Evolutionary conservation across 2,329 filamentous ascomycete genomes (phyloP), one percentile per base, ranked within the genome.

Genomic region (Fusarium verrucosum): DNA sequence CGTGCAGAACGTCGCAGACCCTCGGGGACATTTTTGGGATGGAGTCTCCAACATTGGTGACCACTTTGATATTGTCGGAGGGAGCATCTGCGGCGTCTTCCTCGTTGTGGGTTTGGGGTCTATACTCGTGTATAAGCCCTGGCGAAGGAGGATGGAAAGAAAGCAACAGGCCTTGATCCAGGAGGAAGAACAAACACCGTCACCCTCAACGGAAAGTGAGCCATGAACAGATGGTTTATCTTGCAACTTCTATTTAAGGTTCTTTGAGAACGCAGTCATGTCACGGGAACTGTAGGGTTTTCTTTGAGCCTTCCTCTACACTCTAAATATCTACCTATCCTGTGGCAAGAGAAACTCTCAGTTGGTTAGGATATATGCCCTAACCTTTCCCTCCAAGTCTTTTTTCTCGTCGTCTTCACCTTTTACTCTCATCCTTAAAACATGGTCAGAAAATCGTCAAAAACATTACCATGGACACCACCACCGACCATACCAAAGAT

Each of bases 51-150:
- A 82, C 1, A 87, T 90, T 1, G 88, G 91, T 0, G 92, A 97
- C 64, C 84, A 93, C 73, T 97, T 92, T 69, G 92, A 96, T 76
- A 85, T 94, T 59, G 89, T 97, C 41, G 93, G 94, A 10, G 95
- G 92, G 2, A 85, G 85, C 16, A 97, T 99, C 30, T 97, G 94
- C 65, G 93, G 89, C 0, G 82, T 92, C 0, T 98, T 98, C 69
- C 78, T 97, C 0, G 75, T 96, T 0, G 89, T 92, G 42, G 94
- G 93, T 0, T 75, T 87, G 3, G 81, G 91, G 0, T 92, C 92
- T 9, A 85, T 96, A 0, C 14, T 94, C 1, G 74, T 90, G 1
- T 97, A 97, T 74, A 85, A 84, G 65, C 92, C 92, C 0, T 97
- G 94, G 94, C 84, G 92, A 25, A 75, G 78, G 38, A 76, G 79